A percentile compares a stretch with the other conserved stretches of the same genome.
phyloP scores from a whole-genome alignment of 306 rosid genomes.

The Quercus suber region DNA sequence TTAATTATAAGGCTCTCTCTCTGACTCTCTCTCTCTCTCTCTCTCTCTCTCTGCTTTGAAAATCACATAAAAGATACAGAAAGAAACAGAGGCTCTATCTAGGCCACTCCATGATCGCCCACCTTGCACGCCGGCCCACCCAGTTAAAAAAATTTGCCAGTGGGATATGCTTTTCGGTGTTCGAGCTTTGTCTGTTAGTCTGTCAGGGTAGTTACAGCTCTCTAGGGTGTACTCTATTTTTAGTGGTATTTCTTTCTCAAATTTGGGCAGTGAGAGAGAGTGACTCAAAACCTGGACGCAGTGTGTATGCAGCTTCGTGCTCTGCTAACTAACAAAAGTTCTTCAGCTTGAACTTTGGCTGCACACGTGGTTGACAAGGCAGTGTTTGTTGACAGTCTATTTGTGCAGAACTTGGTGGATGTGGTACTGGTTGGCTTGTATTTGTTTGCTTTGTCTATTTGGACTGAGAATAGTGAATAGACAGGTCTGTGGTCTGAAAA shows the following conservation, averaged over 20 bases:
- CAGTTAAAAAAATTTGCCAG: not conserved
- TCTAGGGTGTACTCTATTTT: not conserved
- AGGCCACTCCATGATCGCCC: not conserved
- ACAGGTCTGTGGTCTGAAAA: constrained; percentile 98
- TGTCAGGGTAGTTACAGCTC: not conserved
- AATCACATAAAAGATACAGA: constrained; percentile 4
- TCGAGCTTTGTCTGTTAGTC: not conserved
- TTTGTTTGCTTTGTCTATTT: constrained; percentile 37
- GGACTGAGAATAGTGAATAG: constrained; percentile 55
- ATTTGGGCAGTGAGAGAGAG: not conserved
- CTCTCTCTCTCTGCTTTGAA: not conserved
- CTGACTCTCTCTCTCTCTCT: too few species aligned
- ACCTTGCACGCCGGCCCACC: constrained; percentile 6
- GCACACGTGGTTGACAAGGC: constrained; percentile 37
- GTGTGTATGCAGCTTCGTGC: constrained; percentile 32
- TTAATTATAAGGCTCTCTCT: not conserved
- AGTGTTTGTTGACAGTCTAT: constrained; percentile 32
- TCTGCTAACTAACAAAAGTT: constrained; percentile 52
- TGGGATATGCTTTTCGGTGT: not conserved
- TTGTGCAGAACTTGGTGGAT: constrained; percentile 12
- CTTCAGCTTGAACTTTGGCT: constrained; percentile 80
- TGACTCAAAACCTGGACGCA: constrained; percentile 11
- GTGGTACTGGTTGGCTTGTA: not conserved
- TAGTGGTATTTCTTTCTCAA: not conserved
- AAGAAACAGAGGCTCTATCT: constrained; percentile 9